Percentiles rank a stretch among this genome's conserved stretches.
phyloP scores from a whole-genome alignment of 768 basidiomycete species.

The Hygrophoropsis aurantiaca region DNA sequence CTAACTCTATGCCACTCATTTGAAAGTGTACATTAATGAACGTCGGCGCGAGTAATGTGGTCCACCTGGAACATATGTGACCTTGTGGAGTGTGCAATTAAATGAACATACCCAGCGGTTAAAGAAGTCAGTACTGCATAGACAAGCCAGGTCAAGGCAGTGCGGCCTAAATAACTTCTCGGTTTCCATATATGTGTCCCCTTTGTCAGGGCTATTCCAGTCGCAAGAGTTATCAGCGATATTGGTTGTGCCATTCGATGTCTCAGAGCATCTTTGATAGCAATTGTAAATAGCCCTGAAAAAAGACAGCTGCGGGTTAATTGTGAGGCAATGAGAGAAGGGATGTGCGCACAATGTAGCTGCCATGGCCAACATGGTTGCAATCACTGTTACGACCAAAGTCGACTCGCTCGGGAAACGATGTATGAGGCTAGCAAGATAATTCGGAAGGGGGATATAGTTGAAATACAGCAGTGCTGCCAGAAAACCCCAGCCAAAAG shows the following conservation, averaged over 20 bases:
- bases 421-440: not conserved
- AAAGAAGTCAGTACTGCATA: slow-evolving; percentile 3
- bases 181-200: not conserved
- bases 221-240: slow-evolving; percentile 2
- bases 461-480: not conserved
- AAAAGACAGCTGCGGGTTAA: not conserved
- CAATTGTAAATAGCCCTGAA: slow-evolving; percentile 2
- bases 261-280: slow-evolving; percentile 10
- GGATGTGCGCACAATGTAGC: not conserved
- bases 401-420: not conserved
- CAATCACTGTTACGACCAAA: slow-evolving; percentile 5
- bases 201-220: slow-evolving; percentile 4
- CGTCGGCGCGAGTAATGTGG: slow-evolving; percentile 10
- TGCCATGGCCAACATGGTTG: slow-evolving; percentile 1
- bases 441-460: not conserved
- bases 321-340: not conserved
- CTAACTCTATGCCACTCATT: slow-evolving; percentile 5
- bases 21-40: not conserved
- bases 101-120: slow-evolving; percentile 3
- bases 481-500: not conserved
- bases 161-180: not conserved
- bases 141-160: not conserved
- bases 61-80: slow-evolving; percentile 7
- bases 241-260: slow-evolving; percentile 9
- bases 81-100: not conserved